phyloP scores from a whole-genome alignment of 441 rosid species.

The Jatropha podagrica region DNA sequence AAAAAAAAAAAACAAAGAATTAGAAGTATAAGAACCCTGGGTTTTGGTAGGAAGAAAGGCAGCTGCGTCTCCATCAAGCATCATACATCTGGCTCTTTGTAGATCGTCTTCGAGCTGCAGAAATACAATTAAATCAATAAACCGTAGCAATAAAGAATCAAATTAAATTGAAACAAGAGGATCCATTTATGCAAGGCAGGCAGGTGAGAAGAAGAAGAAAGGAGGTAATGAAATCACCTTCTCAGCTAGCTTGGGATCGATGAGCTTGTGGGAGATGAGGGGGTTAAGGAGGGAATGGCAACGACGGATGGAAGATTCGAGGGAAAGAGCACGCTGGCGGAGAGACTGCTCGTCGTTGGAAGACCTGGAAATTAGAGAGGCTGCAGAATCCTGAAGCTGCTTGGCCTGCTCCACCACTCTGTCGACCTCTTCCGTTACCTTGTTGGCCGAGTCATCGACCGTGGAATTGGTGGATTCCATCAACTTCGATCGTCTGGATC shows the following conservation, averaged over 20 bases:
- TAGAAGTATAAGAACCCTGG: conserved; percentile 46
- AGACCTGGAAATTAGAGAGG: conserved; percentile 52
- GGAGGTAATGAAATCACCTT: conserved; percentile 42
- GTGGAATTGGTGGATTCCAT: conserved; percentile 20
- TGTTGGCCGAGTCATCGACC: conserved; percentile 34
- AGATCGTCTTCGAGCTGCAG: conserved; percentile 82
- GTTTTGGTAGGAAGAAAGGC: conserved; percentile 71
- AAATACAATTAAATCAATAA: neutral
- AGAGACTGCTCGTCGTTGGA: conserved; percentile 70
- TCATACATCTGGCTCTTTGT: conserved; percentile 62
- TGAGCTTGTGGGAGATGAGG: conserved; percentile 42
- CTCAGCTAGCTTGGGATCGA: conserved; percentile 57
- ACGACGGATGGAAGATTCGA: conserved; percentile 77
- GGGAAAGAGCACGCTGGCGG: conserved; percentile 61
- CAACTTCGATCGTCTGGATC: neutral
- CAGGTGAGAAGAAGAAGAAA: neutral
- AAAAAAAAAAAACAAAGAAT: neutral
- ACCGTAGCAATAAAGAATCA: neutral
- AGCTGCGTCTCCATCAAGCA: conserved; percentile 82
- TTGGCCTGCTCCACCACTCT: conserved; percentile 66
- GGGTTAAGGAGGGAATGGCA: conserved; percentile 48
- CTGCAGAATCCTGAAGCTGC: conserved; percentile 77
- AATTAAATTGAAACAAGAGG: neutral
- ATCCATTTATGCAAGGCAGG: no score
- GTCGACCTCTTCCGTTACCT: conserved; percentile 69